Evolutionary conservation across 441 rosid genomes (phyloP).

Genomic region (Mallotus repandus): DNA sequence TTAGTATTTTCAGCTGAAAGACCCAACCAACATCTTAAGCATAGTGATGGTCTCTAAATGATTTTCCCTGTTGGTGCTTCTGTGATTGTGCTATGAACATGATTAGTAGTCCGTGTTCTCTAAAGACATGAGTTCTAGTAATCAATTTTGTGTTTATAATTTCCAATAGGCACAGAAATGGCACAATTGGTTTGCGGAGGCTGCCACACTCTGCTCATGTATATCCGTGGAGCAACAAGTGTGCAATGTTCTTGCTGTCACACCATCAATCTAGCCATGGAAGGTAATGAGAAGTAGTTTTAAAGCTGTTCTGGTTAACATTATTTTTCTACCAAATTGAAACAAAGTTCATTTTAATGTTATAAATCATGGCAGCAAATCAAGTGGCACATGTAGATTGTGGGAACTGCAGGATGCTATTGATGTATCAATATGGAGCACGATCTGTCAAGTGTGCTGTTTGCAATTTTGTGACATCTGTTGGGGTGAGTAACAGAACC

Average conservation of each 20-base stretch:
- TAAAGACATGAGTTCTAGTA: no score
- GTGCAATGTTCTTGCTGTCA: slow-evolving; percentile 98
- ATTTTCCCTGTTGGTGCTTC: not conserved
- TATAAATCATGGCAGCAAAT: slow-evolving; percentile 57
- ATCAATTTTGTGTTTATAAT: no score
- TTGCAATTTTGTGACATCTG: slow-evolving; percentile 82
- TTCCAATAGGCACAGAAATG: slow-evolving; percentile 84
- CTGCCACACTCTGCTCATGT: slow-evolving; percentile 94
- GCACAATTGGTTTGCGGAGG: slow-evolving; percentile 98
- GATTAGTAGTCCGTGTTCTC: no score
- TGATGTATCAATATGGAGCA: slow-evolving; percentile 98
- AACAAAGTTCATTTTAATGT: not conserved
- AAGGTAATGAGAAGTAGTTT: slow-evolving; percentile 45
- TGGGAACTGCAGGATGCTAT: slow-evolving; percentile 90
- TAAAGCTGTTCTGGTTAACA: not conserved
- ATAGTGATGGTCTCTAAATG: not conserved
- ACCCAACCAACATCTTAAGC: not conserved
- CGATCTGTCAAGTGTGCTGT: slow-evolving; percentile 93
- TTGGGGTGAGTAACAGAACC: slow-evolving; percentile 60
- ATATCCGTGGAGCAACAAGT: slow-evolving; percentile 97
- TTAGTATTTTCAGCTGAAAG: not conserved
- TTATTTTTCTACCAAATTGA: not conserved
- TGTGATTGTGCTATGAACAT: not conserved
- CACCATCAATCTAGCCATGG: slow-evolving; percentile 88
- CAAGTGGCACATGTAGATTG: slow-evolving; percentile 96